Evolutionary conservation across 495 filamentous ascomycete genomes (phyloP).

Genomic region (Neurospora discreta): DNA sequence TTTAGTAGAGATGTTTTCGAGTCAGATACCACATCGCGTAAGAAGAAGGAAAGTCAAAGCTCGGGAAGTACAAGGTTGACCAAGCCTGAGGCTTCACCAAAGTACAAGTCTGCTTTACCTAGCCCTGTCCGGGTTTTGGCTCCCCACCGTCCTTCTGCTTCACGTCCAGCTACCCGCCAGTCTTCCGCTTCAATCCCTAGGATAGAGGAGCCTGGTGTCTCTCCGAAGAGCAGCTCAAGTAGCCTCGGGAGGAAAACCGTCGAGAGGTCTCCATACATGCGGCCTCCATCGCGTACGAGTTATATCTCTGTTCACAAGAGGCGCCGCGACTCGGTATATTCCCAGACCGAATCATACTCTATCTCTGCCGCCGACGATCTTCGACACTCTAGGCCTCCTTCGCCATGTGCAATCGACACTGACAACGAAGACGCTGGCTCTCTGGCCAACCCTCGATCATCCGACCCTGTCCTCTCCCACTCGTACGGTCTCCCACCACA

Average conservation of each 20-base stretch:
- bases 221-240: conserved; percentile 20
- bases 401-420: conserved; percentile 1
- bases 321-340: conserved; percentile 45
- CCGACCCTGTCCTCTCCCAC: neutral
- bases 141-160: conserved; percentile 10
- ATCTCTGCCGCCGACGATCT: conserved; percentile 32
- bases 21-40: conserved; percentile 12
- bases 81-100: neutral
- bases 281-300: conserved; percentile 30
- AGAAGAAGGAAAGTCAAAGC: conserved; percentile 11
- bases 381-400: conserved; percentile 13
- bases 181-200: conserved; percentile 11
- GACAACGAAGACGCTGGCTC: neutral
- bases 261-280: conserved; percentile 14
- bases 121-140: neutral
- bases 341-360: conserved; percentile 51
- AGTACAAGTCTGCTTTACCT: neutral
- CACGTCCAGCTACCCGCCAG: conserved; percentile 7
- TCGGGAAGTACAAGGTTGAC: neutral
- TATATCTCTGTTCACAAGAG: conserved; percentile 43
- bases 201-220: conserved; percentile 29
- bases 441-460: neutral
- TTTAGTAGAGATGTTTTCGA: conserved; percentile 20
- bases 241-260: conserved; percentile 2
- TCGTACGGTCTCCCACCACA: neutral